A percentile compares a stretch with the other conserved stretches of the same genome.
phyloP scores from a whole-genome alignment of 2,329 filamentous ascomycete species.

The Botryosphaeria agaves region DNA sequence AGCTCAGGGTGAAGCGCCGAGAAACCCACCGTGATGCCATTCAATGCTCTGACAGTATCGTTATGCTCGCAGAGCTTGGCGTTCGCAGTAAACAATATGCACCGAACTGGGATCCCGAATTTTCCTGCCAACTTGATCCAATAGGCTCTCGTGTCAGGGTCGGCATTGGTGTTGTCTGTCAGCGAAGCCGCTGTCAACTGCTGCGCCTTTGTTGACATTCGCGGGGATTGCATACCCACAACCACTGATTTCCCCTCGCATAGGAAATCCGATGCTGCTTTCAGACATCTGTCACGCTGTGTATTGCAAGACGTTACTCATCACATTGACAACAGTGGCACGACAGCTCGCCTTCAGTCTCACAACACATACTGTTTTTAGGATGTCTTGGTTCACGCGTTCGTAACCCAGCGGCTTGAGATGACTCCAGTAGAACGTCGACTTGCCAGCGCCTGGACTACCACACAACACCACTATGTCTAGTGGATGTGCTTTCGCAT shows the following conservation, averaged over 20 bases:
- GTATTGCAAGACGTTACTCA: constrained; percentile 13
- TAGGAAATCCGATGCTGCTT: constrained; percentile 50
- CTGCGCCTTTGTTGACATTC: not conserved
- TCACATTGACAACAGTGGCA: constrained; percentile 8
- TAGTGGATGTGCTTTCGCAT: constrained; percentile 43
- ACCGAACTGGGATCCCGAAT: constrained; percentile 58
- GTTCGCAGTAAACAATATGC: constrained; percentile 66
- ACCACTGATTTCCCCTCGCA: constrained; percentile 50
- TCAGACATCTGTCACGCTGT: constrained; percentile 49
- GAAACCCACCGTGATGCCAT: constrained; percentile 15
- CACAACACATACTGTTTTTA: constrained; percentile 46
- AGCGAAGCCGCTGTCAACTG: constrained; percentile 1
- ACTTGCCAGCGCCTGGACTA: constrained; percentile 80
- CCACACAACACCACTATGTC: constrained; percentile 81
- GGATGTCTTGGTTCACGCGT: constrained; percentile 75
- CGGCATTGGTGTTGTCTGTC: constrained; percentile 88
- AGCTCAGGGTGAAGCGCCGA: no score
- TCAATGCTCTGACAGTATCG: constrained; percentile 60
- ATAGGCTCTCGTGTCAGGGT: constrained; percentile 54
- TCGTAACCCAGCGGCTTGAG: constrained; percentile 65
- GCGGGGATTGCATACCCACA: constrained; percentile 42
- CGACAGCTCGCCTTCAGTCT: constrained; percentile 4
- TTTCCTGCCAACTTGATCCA: constrained; percentile 65
- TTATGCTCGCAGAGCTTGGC: constrained; percentile 66
- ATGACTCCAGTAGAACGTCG: constrained; percentile 69